Conservation (phyloP, 2,329 filamentous ascomycete species). For the Alternaria atra region DNA sequence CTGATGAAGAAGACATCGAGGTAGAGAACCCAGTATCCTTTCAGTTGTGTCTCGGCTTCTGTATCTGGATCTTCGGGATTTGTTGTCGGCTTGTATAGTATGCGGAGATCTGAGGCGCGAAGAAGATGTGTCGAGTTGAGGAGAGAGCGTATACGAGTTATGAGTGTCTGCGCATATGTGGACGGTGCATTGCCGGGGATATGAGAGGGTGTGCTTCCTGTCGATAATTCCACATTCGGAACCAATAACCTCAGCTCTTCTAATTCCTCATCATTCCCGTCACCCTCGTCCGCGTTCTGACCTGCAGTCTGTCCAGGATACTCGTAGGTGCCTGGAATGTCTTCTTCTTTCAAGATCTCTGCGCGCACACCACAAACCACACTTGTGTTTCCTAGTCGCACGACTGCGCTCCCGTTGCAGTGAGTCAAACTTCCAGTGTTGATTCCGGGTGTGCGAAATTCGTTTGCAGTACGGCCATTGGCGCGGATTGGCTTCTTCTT, state of each 20-base stretch:
- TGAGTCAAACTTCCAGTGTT: slow-evolving; percentile 88
- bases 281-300: slow-evolving; percentile 26
- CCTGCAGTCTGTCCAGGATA: slow-evolving; percentile 21
- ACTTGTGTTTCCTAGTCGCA: slow-evolving; percentile 87
- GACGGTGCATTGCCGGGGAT: slow-evolving; percentile 84
- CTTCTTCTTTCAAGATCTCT: slow-evolving; percentile 79
- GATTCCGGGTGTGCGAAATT: slow-evolving; percentile 76
- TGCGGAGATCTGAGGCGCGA: slow-evolving; percentile 72
- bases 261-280: slow-evolving; percentile 48
- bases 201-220: slow-evolving; percentile 86
- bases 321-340: slow-evolving; percentile 72
- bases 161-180: slow-evolving; percentile 82
- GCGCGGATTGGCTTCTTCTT: slow-evolving; percentile 71
- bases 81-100: slow-evolving; percentile 68
- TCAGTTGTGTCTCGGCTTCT: slow-evolving; percentile 64
- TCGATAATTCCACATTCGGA: slow-evolving; percentile 91
- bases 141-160: slow-evolving; percentile 79
- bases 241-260: slow-evolving; percentile 76
- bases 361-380: slow-evolving; percentile 93
- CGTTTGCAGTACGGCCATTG: slow-evolving; percentile 77
- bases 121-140: slow-evolving; percentile 77
- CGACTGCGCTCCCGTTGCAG: slow-evolving; percentile 87
- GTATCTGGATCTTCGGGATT: slow-evolving; percentile 59
- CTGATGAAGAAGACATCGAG: slow-evolving; percentile 96
- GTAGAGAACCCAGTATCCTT: slow-evolving; percentile 94